Percentiles rank a stretch among this genome's conserved stretches.
Conservation (phyloP, 2,329 filamentous ascomycete genomes). For the Pestalotiopsis sp. region DNA sequence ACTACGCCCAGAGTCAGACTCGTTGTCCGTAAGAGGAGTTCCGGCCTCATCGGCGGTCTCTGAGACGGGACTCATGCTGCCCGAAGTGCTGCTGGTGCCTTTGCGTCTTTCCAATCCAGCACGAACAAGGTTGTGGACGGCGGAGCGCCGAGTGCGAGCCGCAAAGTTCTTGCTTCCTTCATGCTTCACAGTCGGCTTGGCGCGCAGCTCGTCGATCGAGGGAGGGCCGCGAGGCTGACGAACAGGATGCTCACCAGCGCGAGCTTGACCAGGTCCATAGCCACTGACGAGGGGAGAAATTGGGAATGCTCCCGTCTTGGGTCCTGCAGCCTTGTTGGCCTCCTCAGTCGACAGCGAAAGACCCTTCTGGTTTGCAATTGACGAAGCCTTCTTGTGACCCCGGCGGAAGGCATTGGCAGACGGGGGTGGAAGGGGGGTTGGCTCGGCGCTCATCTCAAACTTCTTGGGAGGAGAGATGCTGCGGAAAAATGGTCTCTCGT, state of each 20-base stretch:
- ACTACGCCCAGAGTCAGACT: slow-evolving; percentile 72
- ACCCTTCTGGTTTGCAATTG: slow-evolving; percentile 65
- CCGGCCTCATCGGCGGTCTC: slow-evolving; percentile 73
- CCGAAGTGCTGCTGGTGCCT: slow-evolving; percentile 69
- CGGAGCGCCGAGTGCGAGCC: slow-evolving; percentile 86
- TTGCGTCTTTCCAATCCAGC: slow-evolving; percentile 87
- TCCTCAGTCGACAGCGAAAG: slow-evolving; percentile 48
- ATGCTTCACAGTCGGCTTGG: slow-evolving; percentile 87
- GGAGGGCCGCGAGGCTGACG: slow-evolving; percentile 94
- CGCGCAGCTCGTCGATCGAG: slow-evolving; percentile 84
- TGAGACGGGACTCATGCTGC: slow-evolving; percentile 87
- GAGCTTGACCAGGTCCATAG: slow-evolving; percentile 90
- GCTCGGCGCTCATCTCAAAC: slow-evolving; percentile 69
- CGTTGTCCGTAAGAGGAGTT: slow-evolving; percentile 72
- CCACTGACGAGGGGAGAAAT: slow-evolving; percentile 73
- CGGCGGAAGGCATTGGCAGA: slow-evolving; percentile 92
- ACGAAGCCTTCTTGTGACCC: slow-evolving; percentile 88
- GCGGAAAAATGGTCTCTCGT: slow-evolving; percentile 54
- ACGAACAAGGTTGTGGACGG: slow-evolving; percentile 87
- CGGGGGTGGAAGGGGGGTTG: slow-evolving; percentile 76
- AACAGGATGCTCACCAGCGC: slow-evolving; percentile 90
- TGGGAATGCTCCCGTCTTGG: slow-evolving; percentile 81
- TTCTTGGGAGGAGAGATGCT: slow-evolving; percentile 69
- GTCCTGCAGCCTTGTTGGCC: slow-evolving; percentile 62
- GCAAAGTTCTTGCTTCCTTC: slow-evolving; percentile 99